These are phyloP conservation scores for Nigrospora sphaerica DNA, from an alignment of 2,329 filamentous ascomycete genomes.

Conservation along the genomic window DNA sequence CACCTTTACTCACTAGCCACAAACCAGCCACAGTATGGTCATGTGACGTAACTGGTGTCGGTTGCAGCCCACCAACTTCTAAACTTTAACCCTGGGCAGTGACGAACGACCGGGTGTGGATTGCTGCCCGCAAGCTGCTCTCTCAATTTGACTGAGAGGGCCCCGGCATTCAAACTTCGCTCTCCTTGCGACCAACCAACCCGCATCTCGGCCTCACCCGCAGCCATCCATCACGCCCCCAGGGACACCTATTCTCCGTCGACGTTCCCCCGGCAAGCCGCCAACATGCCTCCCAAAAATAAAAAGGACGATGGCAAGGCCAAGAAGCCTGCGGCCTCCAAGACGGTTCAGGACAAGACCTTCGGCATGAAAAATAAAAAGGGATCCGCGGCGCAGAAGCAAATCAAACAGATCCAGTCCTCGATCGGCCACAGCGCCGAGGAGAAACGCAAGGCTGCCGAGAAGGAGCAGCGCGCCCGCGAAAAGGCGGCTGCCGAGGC, in stretches of 20 bases:
- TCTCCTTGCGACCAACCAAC: too few species aligned
- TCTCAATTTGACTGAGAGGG: too few species aligned
- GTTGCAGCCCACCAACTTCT: background rate
- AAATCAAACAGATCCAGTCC: slow-evolving; percentile 76
- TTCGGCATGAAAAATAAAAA: slow-evolving; percentile 99
- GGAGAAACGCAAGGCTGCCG: slow-evolving; percentile 71
- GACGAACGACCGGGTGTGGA: too few species aligned
- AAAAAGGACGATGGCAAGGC: slow-evolving; percentile 40
- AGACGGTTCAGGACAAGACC: slow-evolving; percentile 83
- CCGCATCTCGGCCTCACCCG: too few species aligned
- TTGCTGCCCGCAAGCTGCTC: too few species aligned
- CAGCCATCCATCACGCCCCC: too few species aligned
- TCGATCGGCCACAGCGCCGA: slow-evolving; percentile 76
- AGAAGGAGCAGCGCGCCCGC: slow-evolving; percentile 62
- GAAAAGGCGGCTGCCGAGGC: slow-evolving; percentile 89
- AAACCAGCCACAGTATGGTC: background rate
- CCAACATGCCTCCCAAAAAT: slow-evolving; percentile 69
- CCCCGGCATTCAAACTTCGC: too few species aligned
- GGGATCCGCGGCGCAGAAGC: slow-evolving; percentile 80
- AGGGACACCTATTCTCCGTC: too few species aligned
- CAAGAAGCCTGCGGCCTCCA: slow-evolving; percentile 50
- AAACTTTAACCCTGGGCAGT: background rate
- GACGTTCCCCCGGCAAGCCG: slow-evolving; percentile 1
- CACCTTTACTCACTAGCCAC: too few species aligned
- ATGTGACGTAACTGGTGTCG: background rate